A percentile compares a stretch with the other conserved stretches of the same genome.
Conservation (phyloP, 129 eudicot species). For the Rutidosis leptorrhynchoides region DNA sequence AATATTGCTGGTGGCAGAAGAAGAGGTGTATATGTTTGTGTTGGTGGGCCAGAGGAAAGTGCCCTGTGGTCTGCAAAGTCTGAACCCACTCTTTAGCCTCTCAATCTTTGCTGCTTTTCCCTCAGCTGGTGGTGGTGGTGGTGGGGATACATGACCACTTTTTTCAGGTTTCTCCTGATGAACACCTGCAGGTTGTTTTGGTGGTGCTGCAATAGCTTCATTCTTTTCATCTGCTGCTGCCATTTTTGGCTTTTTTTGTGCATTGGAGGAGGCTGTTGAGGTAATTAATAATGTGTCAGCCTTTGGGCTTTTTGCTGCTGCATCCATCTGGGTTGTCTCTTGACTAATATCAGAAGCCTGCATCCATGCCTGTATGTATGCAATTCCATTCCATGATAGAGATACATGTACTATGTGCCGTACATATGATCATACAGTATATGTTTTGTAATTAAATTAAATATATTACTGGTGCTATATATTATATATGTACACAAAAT, state of each 20-base stretch:
- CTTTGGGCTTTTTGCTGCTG: slow-evolving; percentile 10
- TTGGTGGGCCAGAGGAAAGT: slow-evolving; percentile 81
- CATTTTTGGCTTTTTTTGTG: slow-evolving; percentile 26
- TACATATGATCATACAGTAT: neutral
- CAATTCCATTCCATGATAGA: neutral
- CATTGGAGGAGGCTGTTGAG: slow-evolving; percentile 18
- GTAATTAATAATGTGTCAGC: slow-evolving; percentile 36
- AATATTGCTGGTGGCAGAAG: neutral
- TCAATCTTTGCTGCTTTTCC: slow-evolving; percentile 74
- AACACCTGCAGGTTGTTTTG: neutral
- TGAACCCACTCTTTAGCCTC: slow-evolving; percentile 96
- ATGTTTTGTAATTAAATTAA: neutral
- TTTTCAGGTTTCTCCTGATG: slow-evolving; percentile 24
- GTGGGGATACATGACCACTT: slow-evolving; percentile 17
- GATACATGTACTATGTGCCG: slow-evolving; percentile 7
- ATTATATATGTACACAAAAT: neutral
- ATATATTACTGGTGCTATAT: no score
- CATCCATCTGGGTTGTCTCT: slow-evolving; percentile 33
- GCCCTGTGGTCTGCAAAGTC: slow-evolving; percentile 93
- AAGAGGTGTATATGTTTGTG: slow-evolving; percentile 13
- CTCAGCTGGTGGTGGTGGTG: slow-evolving; percentile 28
- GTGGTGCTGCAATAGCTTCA: slow-evolving; percentile 7
- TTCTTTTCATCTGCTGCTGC: slow-evolving; percentile 24
- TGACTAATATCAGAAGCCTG: slow-evolving; percentile 48
- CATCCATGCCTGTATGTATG: slow-evolving; percentile 19